Evolutionary conservation across 495 filamentous ascomycete species (phyloP).

Genomic region (Cudoniella acicularis): DNA sequence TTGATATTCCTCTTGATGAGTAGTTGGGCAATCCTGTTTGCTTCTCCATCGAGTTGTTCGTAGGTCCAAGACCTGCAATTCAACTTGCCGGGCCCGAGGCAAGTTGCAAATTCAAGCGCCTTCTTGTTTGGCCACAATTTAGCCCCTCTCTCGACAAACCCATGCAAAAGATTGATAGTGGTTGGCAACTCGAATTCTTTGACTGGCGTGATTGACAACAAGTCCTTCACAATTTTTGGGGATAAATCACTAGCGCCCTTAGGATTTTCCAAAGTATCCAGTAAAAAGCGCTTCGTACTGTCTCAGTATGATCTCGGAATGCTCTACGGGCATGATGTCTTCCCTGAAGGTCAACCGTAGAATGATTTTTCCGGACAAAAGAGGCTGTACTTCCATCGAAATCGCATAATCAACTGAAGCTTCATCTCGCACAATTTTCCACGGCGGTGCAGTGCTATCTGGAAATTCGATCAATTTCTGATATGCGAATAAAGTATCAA

Average conservation of each 20-base stretch:
- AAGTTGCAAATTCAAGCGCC: slow-evolving; percentile 59
- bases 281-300: slow-evolving; percentile 58
- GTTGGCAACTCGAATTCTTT: slow-evolving; percentile 39
- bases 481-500: slow-evolving; percentile 78
- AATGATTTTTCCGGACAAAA: slow-evolving; percentile 36
- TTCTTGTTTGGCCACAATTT: slow-evolving; percentile 36
- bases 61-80: slow-evolving; percentile 56
- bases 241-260: slow-evolving; percentile 16
- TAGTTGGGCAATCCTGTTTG: slow-evolving; percentile 57
- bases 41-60: slow-evolving; percentile 52
- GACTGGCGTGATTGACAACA: slow-evolving; percentile 56
- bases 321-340: slow-evolving; percentile 56
- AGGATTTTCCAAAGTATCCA: slow-evolving; percentile 22
- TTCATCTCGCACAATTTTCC: slow-evolving; percentile 50
- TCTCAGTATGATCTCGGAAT: slow-evolving; percentile 55
- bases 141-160: slow-evolving; percentile 54
- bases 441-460: slow-evolving; percentile 25
- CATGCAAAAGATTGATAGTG: slow-evolving; percentile 48
- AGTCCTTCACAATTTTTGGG: slow-evolving; percentile 19
- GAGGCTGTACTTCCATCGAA: slow-evolving; percentile 68
- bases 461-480: slow-evolving; percentile 49
- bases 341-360: slow-evolving; percentile 60
- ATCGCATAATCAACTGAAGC: slow-evolving; percentile 56
- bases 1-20: slow-evolving; percentile 34
- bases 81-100: slow-evolving; percentile 30